Evolutionary conservation across 345 rosid species (phyloP).

Genomic region (Leavenworthia alabamica): DNA sequence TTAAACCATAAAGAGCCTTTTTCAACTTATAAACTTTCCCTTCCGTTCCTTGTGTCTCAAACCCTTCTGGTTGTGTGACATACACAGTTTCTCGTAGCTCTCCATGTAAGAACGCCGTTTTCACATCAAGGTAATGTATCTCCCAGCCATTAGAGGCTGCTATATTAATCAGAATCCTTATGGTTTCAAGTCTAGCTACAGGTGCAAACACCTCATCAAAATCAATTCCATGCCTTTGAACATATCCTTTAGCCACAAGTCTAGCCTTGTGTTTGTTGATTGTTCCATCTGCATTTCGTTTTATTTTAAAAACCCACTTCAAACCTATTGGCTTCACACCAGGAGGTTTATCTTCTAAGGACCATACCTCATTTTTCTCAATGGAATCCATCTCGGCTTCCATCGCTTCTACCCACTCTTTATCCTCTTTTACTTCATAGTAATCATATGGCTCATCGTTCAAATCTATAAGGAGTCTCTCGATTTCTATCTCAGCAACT

Average conservation of each 20-base stretch:
- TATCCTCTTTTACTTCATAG: no score
- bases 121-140: not conserved
- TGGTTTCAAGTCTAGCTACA: not conserved
- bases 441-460: no score
- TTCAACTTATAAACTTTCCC: not conserved
- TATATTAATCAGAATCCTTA: accelerated
- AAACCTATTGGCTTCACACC: no score
- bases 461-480: no score
- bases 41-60: accelerated
- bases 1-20: not conserved
- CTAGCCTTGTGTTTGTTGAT: not conserved
- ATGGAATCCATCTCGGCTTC: no score
- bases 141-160: not conserved
- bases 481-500: no score
- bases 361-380: no score
- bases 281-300: not conserved
- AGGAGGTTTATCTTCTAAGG: no score
- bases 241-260: not conserved
- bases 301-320: not conserved
- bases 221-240: not conserved
- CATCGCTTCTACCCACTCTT: no score
- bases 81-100: accelerated
- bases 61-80: not conserved
- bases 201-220: not conserved
- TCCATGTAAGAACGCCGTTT: accelerated